Percentiles rank a stretch among this genome's conserved stretches.
Evolutionary conservation across 2,329 filamentous ascomycete species (phyloP).

Genomic region (Ascochyta clinopodiicola): DNA sequence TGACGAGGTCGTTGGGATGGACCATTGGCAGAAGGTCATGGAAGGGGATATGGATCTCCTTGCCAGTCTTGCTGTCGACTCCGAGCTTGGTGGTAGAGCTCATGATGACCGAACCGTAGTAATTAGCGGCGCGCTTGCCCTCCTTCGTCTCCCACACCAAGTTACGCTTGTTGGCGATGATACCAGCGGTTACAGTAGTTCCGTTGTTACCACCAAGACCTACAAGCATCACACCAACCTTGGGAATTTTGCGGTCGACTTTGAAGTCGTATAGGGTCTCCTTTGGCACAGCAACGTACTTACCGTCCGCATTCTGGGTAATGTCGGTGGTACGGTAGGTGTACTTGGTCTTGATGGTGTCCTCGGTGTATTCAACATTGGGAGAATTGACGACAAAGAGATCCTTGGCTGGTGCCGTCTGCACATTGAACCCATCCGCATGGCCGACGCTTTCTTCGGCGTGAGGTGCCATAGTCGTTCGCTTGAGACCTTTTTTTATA

Average conservation of each 20-base stretch:
- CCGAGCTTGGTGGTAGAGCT: slow-evolving; percentile 96
- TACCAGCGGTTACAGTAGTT: slow-evolving; percentile 94
- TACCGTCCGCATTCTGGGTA: slow-evolving; percentile 72
- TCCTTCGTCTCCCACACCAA: slow-evolving; percentile 94
- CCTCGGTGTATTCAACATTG: slow-evolving; percentile 88
- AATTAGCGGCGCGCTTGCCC: slow-evolving; percentile 84
- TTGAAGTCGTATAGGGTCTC: slow-evolving; percentile 97
- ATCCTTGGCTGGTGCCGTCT: slow-evolving; percentile 58
- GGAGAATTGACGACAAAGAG: slow-evolving; percentile 89
- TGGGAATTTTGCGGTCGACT: slow-evolving; percentile 90
- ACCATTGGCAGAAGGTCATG: slow-evolving; percentile 94
- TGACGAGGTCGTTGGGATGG: slow-evolving; percentile 91
- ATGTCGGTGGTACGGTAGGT: slow-evolving; percentile 94
- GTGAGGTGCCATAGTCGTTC: slow-evolving; percentile 86
- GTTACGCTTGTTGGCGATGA: slow-evolving; percentile 89
- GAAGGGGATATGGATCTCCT: slow-evolving; percentile 96
- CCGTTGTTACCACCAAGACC: slow-evolving; percentile 99
- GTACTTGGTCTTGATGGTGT: slow-evolving; percentile 91
- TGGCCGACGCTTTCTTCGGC: slow-evolving; percentile 70
- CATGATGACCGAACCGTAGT: slow-evolving; percentile 98
- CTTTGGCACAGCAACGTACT: slow-evolving; percentile 82
- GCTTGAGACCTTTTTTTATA: slow-evolving; percentile 27
- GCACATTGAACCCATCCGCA: slow-evolving; percentile 59
- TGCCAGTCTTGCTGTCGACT: slow-evolving; percentile 78
- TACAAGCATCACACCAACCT: slow-evolving; percentile 95